Evolutionary conservation across 2,329 filamentous ascomycete species (phyloP).

Genomic region (Albifimbria verrucaria): DNA sequence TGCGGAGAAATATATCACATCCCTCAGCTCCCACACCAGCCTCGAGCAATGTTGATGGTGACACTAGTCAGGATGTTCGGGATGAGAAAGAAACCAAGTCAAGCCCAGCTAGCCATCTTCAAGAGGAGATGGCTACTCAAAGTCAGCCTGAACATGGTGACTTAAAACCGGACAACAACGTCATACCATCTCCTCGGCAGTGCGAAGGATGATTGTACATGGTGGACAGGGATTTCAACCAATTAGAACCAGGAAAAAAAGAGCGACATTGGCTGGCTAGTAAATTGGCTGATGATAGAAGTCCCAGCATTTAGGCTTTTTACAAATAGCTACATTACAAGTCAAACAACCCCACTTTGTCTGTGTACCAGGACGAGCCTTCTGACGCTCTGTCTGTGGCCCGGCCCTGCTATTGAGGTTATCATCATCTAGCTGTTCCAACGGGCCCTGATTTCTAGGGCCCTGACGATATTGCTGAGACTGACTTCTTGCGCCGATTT

Average conservation of each 20-base stretch:
- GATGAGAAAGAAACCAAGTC: too few relatives aligned
- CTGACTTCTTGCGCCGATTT: background rate
- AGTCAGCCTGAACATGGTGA: too few relatives aligned
- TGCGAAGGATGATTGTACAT: background rate
- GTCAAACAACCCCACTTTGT: background rate
- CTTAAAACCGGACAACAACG: too few relatives aligned
- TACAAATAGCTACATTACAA: background rate
- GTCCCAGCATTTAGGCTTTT: background rate
- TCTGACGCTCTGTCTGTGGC: background rate
- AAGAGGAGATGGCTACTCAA: too few relatives aligned
- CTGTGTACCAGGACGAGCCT: background rate
- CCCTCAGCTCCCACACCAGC: too few relatives aligned
- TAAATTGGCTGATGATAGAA: background rate
- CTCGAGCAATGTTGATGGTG: too few relatives aligned
- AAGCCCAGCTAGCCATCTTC: too few relatives aligned
- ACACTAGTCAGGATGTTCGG: too few relatives aligned
- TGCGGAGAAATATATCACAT: too few relatives aligned
- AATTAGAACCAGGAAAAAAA: background rate
- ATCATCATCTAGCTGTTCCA: background rate
- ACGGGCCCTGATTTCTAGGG: too few relatives aligned
- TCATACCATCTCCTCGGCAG: too few relatives aligned
- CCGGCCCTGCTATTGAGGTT: background rate
- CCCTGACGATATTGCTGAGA: too few relatives aligned
- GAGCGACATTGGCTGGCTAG: background rate
- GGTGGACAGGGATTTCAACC: background rate